Base-by-base conservation (phyloP, 352 stramenopile species). In the Thalassiosira delicatula region DNA sequence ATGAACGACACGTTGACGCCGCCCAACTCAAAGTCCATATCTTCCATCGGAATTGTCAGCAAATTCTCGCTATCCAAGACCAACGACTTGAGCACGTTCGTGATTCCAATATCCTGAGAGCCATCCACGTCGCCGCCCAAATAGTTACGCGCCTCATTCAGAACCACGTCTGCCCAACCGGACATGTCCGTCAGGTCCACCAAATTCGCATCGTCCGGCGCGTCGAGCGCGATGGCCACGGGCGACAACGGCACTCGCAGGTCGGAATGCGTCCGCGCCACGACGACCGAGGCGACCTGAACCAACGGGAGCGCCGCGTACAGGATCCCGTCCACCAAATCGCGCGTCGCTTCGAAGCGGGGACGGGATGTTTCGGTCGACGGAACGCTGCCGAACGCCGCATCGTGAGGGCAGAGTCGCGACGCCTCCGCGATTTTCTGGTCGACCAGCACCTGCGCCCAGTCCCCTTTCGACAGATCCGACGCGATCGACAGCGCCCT, bases 121-220 rank as follows among this genome's bases (percentile, higher is more conserved):
- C 32, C 25, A 7, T 81, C 49, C 3, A 74, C 60, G 51, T 60
- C 29, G 35, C 70, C 60, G 21, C 76, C 71, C 25, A 88, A 54
- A 46, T 83, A 88, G 35, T 30, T 69, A 8, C 65, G 63, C 54
- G 54, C 68, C 76, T 88, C 71, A 23, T 76, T 62, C 70, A 88
- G 62, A n/a, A 67, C 68, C 71, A 85, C 70, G 42, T 88, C 82
- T 35, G 72, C 76, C 82, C 82, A 88, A 42, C 72, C 59, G 44
- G 65, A 74, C 35, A 88, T 66, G 63, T 88, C 68, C n/a, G 82
- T 85, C n/a, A 85, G 85, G 65, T 88, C 76, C 37, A 88, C 83
- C 23, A 88, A 54, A 7, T 78, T 81, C 11, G 67, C 72, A 60
- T 25, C 51, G 23, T 70, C 49, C 3, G 82, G 72, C 5, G 77